These are phyloP conservation scores for Tulasnella sp. DNA, from an alignment of 768 basidiomycete species.

Conservation along the genomic window DNA sequence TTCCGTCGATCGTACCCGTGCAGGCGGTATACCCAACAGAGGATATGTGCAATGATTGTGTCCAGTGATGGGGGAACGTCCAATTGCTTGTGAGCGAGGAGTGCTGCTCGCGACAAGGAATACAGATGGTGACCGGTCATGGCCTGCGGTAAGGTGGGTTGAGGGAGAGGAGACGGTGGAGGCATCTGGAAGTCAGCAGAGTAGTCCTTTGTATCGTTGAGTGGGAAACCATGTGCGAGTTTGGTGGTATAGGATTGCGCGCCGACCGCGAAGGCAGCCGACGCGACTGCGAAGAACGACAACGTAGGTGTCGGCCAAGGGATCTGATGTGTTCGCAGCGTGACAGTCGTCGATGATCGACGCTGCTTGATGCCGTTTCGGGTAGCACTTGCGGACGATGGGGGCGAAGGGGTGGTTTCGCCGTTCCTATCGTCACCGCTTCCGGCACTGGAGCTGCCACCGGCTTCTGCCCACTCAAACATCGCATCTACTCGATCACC, in stretches of 20 bases:
- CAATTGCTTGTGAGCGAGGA: neutral
- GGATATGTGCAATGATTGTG: neutral
- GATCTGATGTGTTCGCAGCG: neutral
- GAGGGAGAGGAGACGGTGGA: neutral
- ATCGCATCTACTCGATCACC: slow-evolving; percentile 1
- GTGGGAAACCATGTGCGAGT: neutral
- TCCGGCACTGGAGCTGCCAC: neutral
- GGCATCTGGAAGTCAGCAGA: too few relatives aligned
- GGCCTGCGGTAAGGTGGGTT: neutral
- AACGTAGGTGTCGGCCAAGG: slow-evolving; percentile 23
- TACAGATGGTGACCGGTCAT: neutral
- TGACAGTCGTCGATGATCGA: too few relatives aligned
- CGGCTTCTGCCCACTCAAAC: slow-evolving; percentile 9
- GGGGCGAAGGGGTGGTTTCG: neutral
- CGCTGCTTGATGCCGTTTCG: too few relatives aligned
- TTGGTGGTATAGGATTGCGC: slow-evolving; percentile 23
- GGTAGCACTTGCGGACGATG: too few relatives aligned
- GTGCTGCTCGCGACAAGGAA: neutral
- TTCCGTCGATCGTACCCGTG: slow-evolving; percentile 3
- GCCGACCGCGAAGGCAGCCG: slow-evolving; percentile 50
- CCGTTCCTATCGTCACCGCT: neutral
- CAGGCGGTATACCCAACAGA: slow-evolving; percentile 6
- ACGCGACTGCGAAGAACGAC: slow-evolving; percentile 49
- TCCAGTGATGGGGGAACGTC: slow-evolving; percentile 9
- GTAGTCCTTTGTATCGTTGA: too few relatives aligned